Conservation (phyloP, 805 yeast species). For the Saturnispora kantuleensis region DNA sequence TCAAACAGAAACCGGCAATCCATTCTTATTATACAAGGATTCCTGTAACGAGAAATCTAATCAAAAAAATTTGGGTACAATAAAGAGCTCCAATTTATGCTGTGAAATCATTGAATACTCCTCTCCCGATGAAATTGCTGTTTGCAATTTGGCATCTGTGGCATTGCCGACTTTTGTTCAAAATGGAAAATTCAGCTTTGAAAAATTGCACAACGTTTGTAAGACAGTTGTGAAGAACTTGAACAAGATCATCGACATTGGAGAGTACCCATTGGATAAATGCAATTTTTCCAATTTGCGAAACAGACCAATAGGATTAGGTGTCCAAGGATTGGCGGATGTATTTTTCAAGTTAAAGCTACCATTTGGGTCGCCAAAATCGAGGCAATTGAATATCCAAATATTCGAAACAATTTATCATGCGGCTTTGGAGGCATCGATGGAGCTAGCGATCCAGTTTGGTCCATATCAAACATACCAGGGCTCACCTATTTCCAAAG, state of each 20-base stretch:
- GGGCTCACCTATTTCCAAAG: slow-evolving; percentile 89
- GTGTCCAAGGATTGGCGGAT: slow-evolving; percentile 97
- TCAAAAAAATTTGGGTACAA: slow-evolving; percentile 85
- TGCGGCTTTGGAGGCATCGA: slow-evolving; percentile 80
- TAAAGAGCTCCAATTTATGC: slow-evolving; percentile 89
- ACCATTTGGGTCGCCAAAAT: slow-evolving; percentile 80
- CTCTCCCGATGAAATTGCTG: slow-evolving; percentile 87
- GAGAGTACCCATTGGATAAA: slow-evolving; percentile 72
- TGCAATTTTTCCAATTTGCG: slow-evolving; percentile 69
- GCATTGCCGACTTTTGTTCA: slow-evolving; percentile 73
- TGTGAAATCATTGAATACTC: slow-evolving; percentile 92
- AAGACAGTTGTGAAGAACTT: slow-evolving; percentile 74
- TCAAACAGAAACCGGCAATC: slow-evolving; percentile 95
- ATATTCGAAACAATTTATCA: slow-evolving; percentile 95
- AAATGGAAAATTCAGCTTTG: slow-evolving; percentile 52
- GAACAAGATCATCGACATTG: slow-evolving; percentile 75
- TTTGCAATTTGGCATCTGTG: slow-evolving; percentile 86
- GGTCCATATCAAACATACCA: slow-evolving; percentile 67
- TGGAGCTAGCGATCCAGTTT: slow-evolving; percentile 59
- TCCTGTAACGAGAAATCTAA: slow-evolving; percentile 80
- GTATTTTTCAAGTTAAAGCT: slow-evolving; percentile 67
- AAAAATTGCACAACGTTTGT: slow-evolving; percentile 61
- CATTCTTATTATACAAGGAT: slow-evolving; percentile 90
- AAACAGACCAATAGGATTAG: slow-evolving; percentile 91
- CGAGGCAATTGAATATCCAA: slow-evolving; percentile 65